phyloP scores from a whole-genome alignment of 257 asterid species.

The Gentiana macrophylla region DNA sequence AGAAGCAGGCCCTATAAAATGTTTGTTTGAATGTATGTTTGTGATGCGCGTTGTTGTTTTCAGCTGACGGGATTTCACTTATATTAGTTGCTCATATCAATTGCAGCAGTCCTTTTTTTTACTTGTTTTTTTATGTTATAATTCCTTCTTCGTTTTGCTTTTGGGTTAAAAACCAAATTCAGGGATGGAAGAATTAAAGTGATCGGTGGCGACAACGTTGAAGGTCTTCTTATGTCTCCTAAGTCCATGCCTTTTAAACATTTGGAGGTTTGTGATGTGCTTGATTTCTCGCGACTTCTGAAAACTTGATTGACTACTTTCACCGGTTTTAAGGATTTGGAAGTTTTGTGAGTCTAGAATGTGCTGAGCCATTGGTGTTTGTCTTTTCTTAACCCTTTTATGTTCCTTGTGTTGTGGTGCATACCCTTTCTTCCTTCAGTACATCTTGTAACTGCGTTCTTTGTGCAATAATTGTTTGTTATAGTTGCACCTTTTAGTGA shows the following conservation, averaged over 20 bases:
- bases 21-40: too few relatives aligned
- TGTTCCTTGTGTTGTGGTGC: too few relatives aligned
- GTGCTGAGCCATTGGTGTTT: neutral
- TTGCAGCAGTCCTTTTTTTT: neutral
- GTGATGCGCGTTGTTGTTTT: too few relatives aligned
- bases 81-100: too few relatives aligned
- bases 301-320: neutral
- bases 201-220: constrained; percentile 74
- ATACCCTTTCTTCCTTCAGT: neutral
- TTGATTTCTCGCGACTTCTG: neutral
- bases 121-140: neutral
- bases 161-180: constrained; percentile 1
- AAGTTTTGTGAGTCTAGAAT: neutral
- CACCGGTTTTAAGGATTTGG: neutral
- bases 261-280: constrained; percentile 62
- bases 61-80: too few relatives aligned
- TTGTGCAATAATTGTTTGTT: neutral
- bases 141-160: constrained; percentile 7
- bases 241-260: constrained; percentile 67
- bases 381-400: neutral
- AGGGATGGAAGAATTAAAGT: constrained; percentile 98
- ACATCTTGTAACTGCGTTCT: neutral
- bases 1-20: too few relatives aligned
- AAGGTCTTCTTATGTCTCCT: constrained; percentile 77
- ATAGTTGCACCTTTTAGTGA: neutral